Base-by-base conservation (phyloP, 2,329 filamentous ascomycete genomes). In the Fusarium heterosporum region DNA sequence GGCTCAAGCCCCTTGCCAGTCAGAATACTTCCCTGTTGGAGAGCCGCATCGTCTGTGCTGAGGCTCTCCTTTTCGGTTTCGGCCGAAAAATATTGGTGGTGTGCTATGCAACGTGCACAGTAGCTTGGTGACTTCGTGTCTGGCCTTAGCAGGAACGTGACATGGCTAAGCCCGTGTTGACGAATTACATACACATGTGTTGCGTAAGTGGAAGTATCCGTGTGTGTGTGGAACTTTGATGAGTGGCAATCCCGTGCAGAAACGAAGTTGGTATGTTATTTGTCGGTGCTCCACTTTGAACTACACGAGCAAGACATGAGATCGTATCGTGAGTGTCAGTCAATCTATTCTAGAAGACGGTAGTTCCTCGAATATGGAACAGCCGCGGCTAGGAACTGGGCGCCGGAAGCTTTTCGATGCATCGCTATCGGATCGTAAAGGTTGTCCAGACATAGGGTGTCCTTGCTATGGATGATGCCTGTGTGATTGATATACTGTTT, bases 51-150 rank as follows among this genome's bases (percentile, higher is more conserved):
- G 49, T 41, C 36, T 64, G n/a, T 39, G 38, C 47, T 68, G 63
- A 61, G 58, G 59, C 62, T 67, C 58, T 59, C 54, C 51, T 55
- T 39, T 55, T 72, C 59, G 61, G 67, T 45, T 26, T 64, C 30
- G 62, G 36, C 59, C 69, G 56, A 62, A 42, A 28, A 45, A 45
- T 43, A 17, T 41, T 59, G 48, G 47, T 52, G 55, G 56, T 42
- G 50, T 66, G 38, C 38, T 22, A 22, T 22, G 22, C 16, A n/a
- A n/a, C n/a, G 16, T 36, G 16, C 34, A 36, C 45, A 30, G 52
- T 48, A 49, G 36, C 48, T 43, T 48, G 41, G 28, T 48, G 45
- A 66, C 52, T 52, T 64, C 61, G 41, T 53, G 40, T 65, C 29
- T 34, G 40, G 54, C 43, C 40, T 65, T 38, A 38, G 54, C 42